Conservation (phyloP, 768 basidiomycete species). For the Boletus sp. region DNA sequence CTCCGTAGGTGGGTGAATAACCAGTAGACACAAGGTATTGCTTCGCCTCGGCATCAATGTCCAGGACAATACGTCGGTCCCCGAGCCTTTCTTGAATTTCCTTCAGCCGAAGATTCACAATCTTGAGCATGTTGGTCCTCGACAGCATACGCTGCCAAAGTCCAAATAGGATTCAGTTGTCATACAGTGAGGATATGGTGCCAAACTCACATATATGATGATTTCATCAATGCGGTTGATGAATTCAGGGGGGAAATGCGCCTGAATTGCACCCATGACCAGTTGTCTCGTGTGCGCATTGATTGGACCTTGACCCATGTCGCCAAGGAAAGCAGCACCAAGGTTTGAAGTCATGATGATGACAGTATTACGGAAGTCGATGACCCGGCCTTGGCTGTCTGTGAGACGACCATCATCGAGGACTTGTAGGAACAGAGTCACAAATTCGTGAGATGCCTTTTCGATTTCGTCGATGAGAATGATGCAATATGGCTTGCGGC, state of each 20-base stretch:
- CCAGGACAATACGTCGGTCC: constrained; percentile 75
- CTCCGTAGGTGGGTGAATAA: constrained; percentile 83
- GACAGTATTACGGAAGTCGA: constrained; percentile 87
- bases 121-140: constrained; percentile 68
- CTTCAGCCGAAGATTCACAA: constrained; percentile 83
- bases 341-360: constrained; percentile 95
- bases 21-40: constrained; percentile 71
- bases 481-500: constrained; percentile 87
- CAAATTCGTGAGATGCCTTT: constrained; percentile 78
- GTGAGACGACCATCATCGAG: constrained; percentile 91
- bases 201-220: constrained; percentile 56
- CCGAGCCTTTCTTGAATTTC: constrained; percentile 82
- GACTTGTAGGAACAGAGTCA: constrained; percentile 75
- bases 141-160: constrained; percentile 70
- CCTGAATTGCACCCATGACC: constrained; percentile 77
- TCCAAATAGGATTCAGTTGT: constrained; percentile 25
- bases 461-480: constrained; percentile 88
- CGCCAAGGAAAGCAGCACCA: constrained; percentile 73
- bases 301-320: constrained; percentile 70
- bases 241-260: constrained; percentile 91
- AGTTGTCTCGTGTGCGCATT: constrained; percentile 53
- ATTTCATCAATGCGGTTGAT: constrained; percentile 88
- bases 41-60: constrained; percentile 74
- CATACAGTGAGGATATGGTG: background rate
- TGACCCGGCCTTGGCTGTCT: constrained; percentile 86